Evolutionary conservation across 495 filamentous ascomycete species (phyloP).

Genomic region (Aspergillus funiculosus): DNA sequence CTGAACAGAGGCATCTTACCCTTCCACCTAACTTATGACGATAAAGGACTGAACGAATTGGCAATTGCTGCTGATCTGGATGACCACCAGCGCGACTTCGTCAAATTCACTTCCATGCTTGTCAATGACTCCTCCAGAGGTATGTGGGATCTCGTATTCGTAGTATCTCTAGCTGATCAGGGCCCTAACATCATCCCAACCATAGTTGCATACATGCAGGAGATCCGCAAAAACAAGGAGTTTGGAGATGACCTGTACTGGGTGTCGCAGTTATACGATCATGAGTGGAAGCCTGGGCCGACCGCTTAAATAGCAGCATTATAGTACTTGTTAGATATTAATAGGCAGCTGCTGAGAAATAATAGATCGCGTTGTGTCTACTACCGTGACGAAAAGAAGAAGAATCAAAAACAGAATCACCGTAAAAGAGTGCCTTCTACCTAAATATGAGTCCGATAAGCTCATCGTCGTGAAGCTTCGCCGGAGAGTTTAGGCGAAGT

Average conservation of each 20-base stretch:
- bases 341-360: background rate
- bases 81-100: slow-evolving; percentile 1
- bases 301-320: slow-evolving; percentile 1
- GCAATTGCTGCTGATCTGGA: slow-evolving; percentile 4
- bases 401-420: too few relatives aligned
- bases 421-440: too few relatives aligned
- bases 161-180: background rate
- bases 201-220: slow-evolving; percentile 6
- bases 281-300: slow-evolving; percentile 8
- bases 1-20: slow-evolving; percentile 14
- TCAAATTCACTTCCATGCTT: slow-evolving; percentile 4
- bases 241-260: slow-evolving; percentile 11
- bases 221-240: background rate
- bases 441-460: too few relatives aligned
- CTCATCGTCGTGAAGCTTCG: too few relatives aligned
- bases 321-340: background rate
- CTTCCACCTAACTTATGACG: slow-evolving; percentile 14
- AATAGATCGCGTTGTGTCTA: too few relatives aligned
- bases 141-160: background rate
- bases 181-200: background rate
- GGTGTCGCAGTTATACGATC: slow-evolving; percentile 13
- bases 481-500: too few relatives aligned
- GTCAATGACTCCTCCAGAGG: slow-evolving; percentile 7
- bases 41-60: slow-evolving; percentile 6
- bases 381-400: too few relatives aligned